Conservation (phyloP, 805 yeast genomes). For the Komagataella populi region DNA sequence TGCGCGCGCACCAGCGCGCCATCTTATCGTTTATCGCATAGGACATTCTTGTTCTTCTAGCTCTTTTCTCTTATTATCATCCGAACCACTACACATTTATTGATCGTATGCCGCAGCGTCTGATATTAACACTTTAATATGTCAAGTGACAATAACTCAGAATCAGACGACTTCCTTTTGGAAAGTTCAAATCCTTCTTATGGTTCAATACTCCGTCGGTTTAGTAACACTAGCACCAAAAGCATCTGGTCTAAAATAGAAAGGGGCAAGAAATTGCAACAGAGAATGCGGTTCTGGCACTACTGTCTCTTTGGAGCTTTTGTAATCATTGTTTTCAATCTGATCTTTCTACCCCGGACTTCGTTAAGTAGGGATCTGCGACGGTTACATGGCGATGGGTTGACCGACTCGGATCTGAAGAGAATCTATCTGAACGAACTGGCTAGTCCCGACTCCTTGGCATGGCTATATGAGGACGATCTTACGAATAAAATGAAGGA, state of each 20-base stretch:
- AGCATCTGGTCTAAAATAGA: not conserved
- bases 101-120: not conserved
- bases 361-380: conserved; percentile 72
- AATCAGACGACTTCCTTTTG: not conserved
- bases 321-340: conserved; percentile 41
- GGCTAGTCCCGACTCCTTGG: conserved; percentile 17
- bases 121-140: not conserved
- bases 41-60: not conserved
- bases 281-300: conserved; percentile 26
- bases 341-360: conserved; percentile 74
- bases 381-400: conserved; percentile 50
- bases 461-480: conserved; percentile 9
- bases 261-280: conserved; percentile 1
- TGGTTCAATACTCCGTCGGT: not conserved
- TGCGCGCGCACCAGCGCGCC: not conserved
- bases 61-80: not conserved
- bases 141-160: not conserved
- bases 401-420: conserved; percentile 60
- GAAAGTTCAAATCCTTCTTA: not conserved
- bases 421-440: conserved; percentile 38
- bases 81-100: not conserved
- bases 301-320: conserved; percentile 33
- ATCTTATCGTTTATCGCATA: not conserved
- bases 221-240: not conserved
- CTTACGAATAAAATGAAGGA: conserved; percentile 44